Conservation (phyloP, 1,284 basidiomycete genomes). For the Ustilago esculenta region DNA sequence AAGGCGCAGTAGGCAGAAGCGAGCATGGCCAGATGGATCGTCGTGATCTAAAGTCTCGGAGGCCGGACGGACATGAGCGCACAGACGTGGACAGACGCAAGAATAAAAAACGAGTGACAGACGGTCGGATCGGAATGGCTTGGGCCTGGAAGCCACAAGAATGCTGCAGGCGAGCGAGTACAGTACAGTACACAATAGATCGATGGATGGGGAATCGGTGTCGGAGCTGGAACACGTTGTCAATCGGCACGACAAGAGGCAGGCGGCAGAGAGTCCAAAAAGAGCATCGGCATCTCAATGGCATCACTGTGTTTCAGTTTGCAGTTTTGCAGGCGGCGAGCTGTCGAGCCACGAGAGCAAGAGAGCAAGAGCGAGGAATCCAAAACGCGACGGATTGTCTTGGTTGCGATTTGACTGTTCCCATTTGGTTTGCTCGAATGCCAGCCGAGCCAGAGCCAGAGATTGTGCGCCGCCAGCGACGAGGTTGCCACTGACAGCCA, state of each 20-base stretch:
- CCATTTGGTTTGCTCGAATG: too few species aligned
- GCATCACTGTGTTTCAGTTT: slow-evolving; percentile 19
- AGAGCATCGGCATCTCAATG: slow-evolving; percentile 9
- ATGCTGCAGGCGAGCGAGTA: too few species aligned
- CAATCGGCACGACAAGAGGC: too few species aligned
- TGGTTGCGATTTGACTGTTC: too few species aligned
- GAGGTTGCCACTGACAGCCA: slow-evolving; percentile 10
- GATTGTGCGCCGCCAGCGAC: slow-evolving; percentile 8
- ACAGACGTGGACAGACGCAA: neutral
- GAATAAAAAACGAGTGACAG: too few species aligned
- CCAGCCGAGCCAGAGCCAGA: too few species aligned
- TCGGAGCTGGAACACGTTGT: neutral
- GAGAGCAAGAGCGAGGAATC: neutral
- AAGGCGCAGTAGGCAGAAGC: neutral
- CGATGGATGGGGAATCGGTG: too few species aligned
- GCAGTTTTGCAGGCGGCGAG: neutral
- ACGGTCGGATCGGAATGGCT: neutral
- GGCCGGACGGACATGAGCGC: slow-evolving; percentile 3
- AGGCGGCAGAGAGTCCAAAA: too few species aligned
- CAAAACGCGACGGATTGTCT: too few species aligned
- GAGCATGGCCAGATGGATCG: slow-evolving; percentile 2
- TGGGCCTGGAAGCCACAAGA: neutral
- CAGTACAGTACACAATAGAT: too few species aligned
- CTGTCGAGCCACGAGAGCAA: slow-evolving; percentile 6
- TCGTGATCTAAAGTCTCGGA: neutral